Evolutionary conservation across 2,329 filamentous ascomycete species (phyloP), one percentile per base, ranked within the genome.

Genomic region (Exophiala spinifera): DNA sequence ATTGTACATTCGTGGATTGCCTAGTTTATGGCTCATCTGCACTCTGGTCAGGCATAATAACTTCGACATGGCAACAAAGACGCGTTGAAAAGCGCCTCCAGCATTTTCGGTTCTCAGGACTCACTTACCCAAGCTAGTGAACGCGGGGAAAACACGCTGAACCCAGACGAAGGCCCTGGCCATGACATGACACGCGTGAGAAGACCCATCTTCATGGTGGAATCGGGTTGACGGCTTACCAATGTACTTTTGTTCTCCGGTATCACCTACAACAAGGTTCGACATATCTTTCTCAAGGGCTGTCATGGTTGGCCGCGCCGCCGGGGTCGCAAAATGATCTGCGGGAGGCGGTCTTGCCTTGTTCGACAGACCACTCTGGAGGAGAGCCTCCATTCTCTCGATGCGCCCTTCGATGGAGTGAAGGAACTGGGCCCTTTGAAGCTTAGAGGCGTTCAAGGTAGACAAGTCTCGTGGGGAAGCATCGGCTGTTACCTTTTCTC

Each of bases 361-460:
- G 33, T 31, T 17, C 14, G 42, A 14, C n/a, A 44, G 20, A 20
- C 37, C 28, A 11, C 44, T 47, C 15, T 48, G 21, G 20, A 56
- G 44, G 6, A 56, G 53, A 23, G 53, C 44, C 47, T 56, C 53
- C 53, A 56, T 56, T 4, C 53, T 48, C 15, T 52, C 20, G 33
- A 56, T 56, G 10, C 53, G 49, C 34, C 47, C 48, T 34, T 56
- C 53, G 21, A 56, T 56, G 2, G 53, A 56, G 39, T 56, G 37
- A 37, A 56, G 53, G 23, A 56, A 56, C 11, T 49, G 33, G 21
- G 53, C 53, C 51, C 53, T 56, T 21, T 33, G 7, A 45, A 31
- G 14, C 2, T 39, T 19, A 39, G 36, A 39, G 14, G 17, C 14
- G 17, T 39, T 39, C 36, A 10, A 10, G 14, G 36, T 15, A n/a